A percentile compares a stretch with the other conserved stretches of the same genome.
phyloP scores from a whole-genome alignment of 331 rosid genomes.

The Acacia concinna region DNA sequence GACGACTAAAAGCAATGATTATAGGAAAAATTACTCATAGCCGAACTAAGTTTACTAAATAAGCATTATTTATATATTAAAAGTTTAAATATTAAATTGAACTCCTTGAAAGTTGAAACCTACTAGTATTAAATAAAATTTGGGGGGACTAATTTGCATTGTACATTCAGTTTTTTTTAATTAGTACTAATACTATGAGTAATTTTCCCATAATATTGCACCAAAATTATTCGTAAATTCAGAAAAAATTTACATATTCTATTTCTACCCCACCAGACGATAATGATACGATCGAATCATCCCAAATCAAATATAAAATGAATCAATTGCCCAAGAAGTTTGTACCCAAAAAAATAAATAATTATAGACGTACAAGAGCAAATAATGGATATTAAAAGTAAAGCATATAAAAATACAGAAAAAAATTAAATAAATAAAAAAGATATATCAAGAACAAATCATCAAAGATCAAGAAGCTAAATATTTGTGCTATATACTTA shows the following conservation, averaged over 20 bases:
- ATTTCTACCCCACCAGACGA: neutral
- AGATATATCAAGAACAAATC: constrained; percentile 17
- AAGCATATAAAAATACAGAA: constrained; percentile 6
- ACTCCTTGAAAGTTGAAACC: too few species aligned
- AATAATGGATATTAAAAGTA: neutral
- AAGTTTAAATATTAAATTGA: too few species aligned
- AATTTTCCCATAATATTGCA: neutral
- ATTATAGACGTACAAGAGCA: neutral
- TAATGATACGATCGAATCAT: constrained; percentile 8
- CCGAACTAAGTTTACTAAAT: neutral
- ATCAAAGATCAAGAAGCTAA: constrained; percentile 15
- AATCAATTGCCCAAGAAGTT: constrained; percentile 9
- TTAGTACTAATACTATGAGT: too few species aligned
- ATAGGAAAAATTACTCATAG: neutral
- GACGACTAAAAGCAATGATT: too few species aligned
- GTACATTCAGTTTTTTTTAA: too few species aligned
- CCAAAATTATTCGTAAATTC: neutral
- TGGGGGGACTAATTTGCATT: too few species aligned
- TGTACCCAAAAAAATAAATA: constrained; percentile 14
- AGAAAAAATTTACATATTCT: neutral
- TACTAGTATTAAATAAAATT: too few species aligned
- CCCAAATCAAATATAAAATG: constrained; percentile 5
- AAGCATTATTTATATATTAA: too few species aligned
- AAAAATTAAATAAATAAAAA: constrained; percentile 1
- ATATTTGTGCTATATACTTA: constrained; percentile 18